Base-by-base conservation (phyloP, 768 basidiomycete species). In the Amanita polypyramis region DNA sequence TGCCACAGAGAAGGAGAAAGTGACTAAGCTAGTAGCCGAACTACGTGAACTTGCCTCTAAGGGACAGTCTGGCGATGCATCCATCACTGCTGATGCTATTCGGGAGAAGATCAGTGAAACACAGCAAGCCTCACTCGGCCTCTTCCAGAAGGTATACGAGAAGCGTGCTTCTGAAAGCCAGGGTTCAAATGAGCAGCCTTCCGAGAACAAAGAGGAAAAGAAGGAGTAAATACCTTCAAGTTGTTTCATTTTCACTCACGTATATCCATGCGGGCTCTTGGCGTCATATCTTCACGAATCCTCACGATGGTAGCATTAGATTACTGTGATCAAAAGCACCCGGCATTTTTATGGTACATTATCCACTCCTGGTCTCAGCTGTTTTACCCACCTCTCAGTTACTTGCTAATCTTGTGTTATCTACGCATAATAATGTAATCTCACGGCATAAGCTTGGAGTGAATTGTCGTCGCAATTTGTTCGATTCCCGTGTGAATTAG, bases 111-210 rank as follows among this genome's bases (percentile, higher is more conserved):
- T 95, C 60, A 81, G 75, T 63, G 91, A 92, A 70, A 91, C 92
- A 4, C 95, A 98, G 61, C 83, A 87, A 58, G 95, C 94, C 12
- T 94, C 91, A 14, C 80, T 98, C 32, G 88, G 89, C 51, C 83
- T 98, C 51, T 98, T 98, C 94, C 87, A 95, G 68, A 95, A 93
- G 82, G 81, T 90, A 11, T 93, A 94, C 63, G 90, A 93, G 76
- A 95, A 95, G 79, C 80, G 85, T 50, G 79, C 77, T 55, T 83
- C 85, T 23, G 87, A 90, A 67, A 76, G 74, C 54, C 23, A 39
- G 19, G 69, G 62, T 33, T 61, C 76, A 15, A 69, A 75, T 48
- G 73, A 70, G 51, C 68, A 63, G 42, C 58, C 63, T 30, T 60
- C 69, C 10, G 69, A 75, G 58, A 66, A 68, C 60, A 74, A 80